phyloP scores from a whole-genome alignment of 2,329 filamentous ascomycete species.

The Fonsecaea pugnacius region DNA sequence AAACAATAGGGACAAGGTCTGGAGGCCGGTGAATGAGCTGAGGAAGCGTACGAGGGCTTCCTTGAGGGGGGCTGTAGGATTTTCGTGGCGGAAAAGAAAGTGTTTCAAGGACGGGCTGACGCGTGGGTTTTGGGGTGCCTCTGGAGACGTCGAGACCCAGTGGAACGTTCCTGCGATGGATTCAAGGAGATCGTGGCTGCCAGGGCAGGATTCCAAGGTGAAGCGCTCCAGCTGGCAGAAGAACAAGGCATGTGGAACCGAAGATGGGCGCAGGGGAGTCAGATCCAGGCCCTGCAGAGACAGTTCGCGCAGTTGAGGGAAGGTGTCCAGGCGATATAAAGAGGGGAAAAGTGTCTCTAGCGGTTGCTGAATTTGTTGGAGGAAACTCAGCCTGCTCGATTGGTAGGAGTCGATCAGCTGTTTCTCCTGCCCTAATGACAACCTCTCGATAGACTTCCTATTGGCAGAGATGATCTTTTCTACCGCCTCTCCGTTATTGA shows the following conservation, averaged over 20 bases:
- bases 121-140: constrained; percentile 28
- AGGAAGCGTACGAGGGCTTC: constrained; percentile 34
- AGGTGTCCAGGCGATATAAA: constrained; percentile 26
- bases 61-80: constrained; percentile 30
- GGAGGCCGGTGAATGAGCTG: constrained; percentile 36
- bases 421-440: constrained; percentile 37
- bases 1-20: constrained; percentile 35
- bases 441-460: constrained; percentile 28
- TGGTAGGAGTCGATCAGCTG: constrained; percentile 33
- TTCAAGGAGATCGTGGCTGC: constrained; percentile 32
- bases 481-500: constrained; percentile 32
- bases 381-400: constrained; percentile 19
- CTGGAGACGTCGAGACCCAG: constrained; percentile 27
- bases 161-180: constrained; percentile 31
- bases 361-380: constrained; percentile 30
- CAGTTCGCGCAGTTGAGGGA: constrained; percentile 32
- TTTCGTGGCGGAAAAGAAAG: constrained; percentile 36
- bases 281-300: constrained; percentile 33
- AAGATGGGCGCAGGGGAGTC: constrained; percentile 26
- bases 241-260: constrained; percentile 28
- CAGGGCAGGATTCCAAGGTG: constrained; percentile 35
- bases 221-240: constrained; percentile 34
- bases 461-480: constrained; percentile 33
- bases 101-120: constrained; percentile 28
- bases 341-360: constrained; percentile 27